phyloP scores from a whole-genome alignment of 164 flowering plant genomes.

The Malania oleifera region DNA sequence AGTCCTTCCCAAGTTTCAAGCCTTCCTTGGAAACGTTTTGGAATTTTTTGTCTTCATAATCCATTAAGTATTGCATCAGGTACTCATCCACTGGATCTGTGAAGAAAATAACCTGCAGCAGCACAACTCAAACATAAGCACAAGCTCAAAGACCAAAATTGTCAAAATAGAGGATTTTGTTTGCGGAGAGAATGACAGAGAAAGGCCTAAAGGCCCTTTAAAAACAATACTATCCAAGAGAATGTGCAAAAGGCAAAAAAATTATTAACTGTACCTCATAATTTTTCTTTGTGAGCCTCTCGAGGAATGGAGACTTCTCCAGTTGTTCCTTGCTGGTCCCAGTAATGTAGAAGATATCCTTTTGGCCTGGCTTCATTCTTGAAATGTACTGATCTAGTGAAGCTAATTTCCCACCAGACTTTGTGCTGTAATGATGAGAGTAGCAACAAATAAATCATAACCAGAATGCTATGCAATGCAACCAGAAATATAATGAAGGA shows the following conservation, averaged over 20 bases:
- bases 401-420: constrained; percentile 77
- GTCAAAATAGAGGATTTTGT: too few relatives aligned
- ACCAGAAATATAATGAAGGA: not conserved
- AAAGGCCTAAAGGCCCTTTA: too few relatives aligned
- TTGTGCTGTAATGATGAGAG: constrained; percentile 48
- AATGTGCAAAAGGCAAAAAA: not conserved
- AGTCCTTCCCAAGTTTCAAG: constrained; percentile 77
- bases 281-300: constrained; percentile 82
- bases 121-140: not conserved
- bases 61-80: constrained; percentile 95
- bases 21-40: constrained; percentile 98
- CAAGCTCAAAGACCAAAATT: constrained; percentile 19
- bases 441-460: constrained; percentile 2
- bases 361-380: constrained; percentile 92
- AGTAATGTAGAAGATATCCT: constrained; percentile 92
- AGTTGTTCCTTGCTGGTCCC: constrained; percentile 90
- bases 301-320: constrained; percentile 97
- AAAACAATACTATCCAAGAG: not conserved
- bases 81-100: constrained; percentile 98
- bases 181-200: too few relatives aligned
- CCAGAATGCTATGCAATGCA: not conserved
- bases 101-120: constrained; percentile 86
- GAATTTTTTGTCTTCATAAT: constrained; percentile 92
- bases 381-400: constrained; percentile 92
- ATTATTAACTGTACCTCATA: constrained; percentile 55